Conservation (phyloP, 495 filamentous ascomycete species). For the Tetracladium marchalianum region DNA sequence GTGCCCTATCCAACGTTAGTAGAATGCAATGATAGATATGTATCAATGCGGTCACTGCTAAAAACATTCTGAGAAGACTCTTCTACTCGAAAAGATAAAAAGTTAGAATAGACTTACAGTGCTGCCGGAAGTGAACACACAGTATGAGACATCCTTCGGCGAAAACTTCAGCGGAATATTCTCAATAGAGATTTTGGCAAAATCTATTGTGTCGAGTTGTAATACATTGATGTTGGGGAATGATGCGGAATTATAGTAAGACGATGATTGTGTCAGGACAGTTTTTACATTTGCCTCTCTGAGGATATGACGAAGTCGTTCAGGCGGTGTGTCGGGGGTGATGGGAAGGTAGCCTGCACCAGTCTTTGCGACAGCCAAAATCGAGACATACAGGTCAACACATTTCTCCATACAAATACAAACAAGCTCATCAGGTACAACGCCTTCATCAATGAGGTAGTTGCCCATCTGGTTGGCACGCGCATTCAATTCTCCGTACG, state of each 20-base stretch:
- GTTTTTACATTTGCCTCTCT: conserved; percentile 35
- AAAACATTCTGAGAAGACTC: too few species aligned
- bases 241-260: conserved; percentile 1
- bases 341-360: conserved; percentile 69
- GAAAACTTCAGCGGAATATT: conserved; percentile 14
- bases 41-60: too few species aligned
- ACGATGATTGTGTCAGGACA: conserved; percentile 17
- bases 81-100: too few species aligned
- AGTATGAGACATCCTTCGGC: conserved; percentile 27
- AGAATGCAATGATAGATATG: too few species aligned
- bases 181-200: conserved; percentile 6
- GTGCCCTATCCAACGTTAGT: conserved; percentile 24
- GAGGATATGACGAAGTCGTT: conserved; percentile 45
- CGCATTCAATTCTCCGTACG: conserved; percentile 52
- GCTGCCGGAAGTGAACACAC: conserved; percentile 29
- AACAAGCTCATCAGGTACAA: conserved; percentile 42
- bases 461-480: conserved; percentile 56
- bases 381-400: conserved; percentile 52
- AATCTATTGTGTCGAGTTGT: conserved; percentile 14
- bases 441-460: conserved; percentile 35
- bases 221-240: conserved; percentile 5
- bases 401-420: conserved; percentile 66
- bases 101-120: conserved; percentile 5
- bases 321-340: conserved; percentile 48
- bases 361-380: conserved; percentile 61